phyloP scores from a whole-genome alignment of 2,329 filamentous ascomycete species.

The Aphanoascus verrucosus region DNA sequence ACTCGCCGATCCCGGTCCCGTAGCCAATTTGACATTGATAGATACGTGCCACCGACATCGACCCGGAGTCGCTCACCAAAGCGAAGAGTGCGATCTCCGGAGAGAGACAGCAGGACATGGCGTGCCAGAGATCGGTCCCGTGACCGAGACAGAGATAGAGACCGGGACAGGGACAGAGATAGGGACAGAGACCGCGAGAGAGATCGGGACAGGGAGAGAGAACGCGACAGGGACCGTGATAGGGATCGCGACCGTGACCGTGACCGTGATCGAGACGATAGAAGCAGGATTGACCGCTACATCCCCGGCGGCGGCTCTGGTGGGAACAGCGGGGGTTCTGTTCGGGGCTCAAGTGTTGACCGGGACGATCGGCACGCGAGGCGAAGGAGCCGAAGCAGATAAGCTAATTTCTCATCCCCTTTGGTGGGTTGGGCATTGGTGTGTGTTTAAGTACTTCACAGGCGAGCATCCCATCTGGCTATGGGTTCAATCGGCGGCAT shows the following conservation, averaged over 20 bases:
- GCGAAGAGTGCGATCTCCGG: conserved; percentile 28
- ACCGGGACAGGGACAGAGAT: conserved; percentile 21
- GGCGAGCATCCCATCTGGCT: background rate
- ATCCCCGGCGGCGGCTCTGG: conserved; percentile 30
- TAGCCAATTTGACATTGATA: conserved; percentile 32
- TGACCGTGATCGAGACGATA: conserved; percentile 24
- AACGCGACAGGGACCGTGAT: conserved; percentile 16
- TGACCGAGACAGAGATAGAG: conserved; percentile 14
- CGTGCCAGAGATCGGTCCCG: conserved; percentile 7
- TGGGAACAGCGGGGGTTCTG: background rate
- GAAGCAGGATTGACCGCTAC: conserved; percentile 34
- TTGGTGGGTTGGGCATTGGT: too few relatives aligned
- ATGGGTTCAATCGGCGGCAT: too few relatives aligned
- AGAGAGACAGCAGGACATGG: conserved; percentile 9
- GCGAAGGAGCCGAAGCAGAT: conserved; percentile 22
- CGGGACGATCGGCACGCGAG: conserved; percentile 16
- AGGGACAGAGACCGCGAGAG: conserved; percentile 14
- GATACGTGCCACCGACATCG: conserved; percentile 35
- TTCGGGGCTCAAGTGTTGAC: conserved; percentile 9
- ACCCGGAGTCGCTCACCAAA: conserved; percentile 33
- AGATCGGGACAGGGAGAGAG: conserved; percentile 20
- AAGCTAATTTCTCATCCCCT: background rate
- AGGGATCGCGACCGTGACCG: conserved; percentile 20
- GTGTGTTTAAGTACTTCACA: too few relatives aligned
- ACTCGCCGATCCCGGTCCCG: conserved; percentile 27